A percentile compares a stretch with the other conserved stretches of the same genome.
These are phyloP conservation scores for Dryas drummondii DNA, from an alignment of 306 rosid species.

Conservation along the genomic window DNA sequence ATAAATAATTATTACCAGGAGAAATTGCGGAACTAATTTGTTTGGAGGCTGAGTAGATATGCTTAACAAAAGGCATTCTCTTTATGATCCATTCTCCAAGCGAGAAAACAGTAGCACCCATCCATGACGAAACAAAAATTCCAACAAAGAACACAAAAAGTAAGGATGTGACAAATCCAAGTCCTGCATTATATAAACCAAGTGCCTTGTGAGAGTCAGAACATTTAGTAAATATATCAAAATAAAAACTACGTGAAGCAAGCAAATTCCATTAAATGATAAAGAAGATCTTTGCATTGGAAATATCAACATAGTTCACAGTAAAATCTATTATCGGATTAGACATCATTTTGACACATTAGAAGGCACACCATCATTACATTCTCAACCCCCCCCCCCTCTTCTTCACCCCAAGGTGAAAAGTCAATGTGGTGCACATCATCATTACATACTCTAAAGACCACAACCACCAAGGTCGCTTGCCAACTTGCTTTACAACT, in stretches of 20 bases:
- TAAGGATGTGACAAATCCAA: slow-evolving; percentile 80
- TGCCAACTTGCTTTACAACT: background rate
- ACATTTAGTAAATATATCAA: background rate
- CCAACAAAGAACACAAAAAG: slow-evolving; percentile 84
- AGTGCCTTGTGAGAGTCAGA: slow-evolving; percentile 20
- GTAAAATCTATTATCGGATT: too few species aligned
- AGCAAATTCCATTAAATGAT: background rate
- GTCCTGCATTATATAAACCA: slow-evolving; percentile 72
- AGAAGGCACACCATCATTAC: background rate
- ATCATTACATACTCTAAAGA: background rate
- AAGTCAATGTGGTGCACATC: background rate
- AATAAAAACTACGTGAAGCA: background rate
- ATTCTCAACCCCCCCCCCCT: background rate
- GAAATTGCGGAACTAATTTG: slow-evolving; percentile 90
- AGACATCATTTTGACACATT: background rate
- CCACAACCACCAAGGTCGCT: too few species aligned
- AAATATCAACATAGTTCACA: background rate
- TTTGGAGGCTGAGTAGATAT: slow-evolving; percentile 87
- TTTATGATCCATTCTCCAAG: slow-evolving; percentile 90
- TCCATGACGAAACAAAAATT: slow-evolving; percentile 86
- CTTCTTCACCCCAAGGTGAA: background rate
- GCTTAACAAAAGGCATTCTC: slow-evolving; percentile 89
- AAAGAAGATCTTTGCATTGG: background rate
- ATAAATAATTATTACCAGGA: slow-evolving; percentile 54
- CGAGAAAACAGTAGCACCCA: slow-evolving; percentile 82